Conservation (phyloP, 1,284 basidiomycete genomes). For the Ganoderma lingzhi region DNA sequence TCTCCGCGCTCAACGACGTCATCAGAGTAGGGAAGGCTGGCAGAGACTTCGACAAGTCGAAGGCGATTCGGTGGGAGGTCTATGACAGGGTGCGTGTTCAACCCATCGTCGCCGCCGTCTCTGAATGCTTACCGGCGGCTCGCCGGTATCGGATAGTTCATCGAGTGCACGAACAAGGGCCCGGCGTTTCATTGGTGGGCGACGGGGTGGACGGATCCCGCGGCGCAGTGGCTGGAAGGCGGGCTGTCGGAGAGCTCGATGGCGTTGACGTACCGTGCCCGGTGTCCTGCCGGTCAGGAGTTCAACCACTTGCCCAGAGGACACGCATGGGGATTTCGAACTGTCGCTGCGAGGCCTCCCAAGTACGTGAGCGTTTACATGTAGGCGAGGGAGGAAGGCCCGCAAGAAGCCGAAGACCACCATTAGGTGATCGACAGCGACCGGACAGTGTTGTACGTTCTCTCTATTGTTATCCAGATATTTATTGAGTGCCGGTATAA, state of each 20-base stretch:
- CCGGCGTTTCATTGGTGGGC: neutral
- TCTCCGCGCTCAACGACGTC: neutral
- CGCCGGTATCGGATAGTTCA: neutral
- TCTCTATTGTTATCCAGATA: too few relatives aligned
- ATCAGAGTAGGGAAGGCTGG: neutral
- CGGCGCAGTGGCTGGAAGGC: neutral
- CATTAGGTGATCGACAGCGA: too few relatives aligned
- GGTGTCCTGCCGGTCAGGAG: neutral
- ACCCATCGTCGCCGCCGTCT: neutral
- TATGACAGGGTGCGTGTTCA: neutral
- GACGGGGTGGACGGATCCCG: neutral
- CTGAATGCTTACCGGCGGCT: neutral
- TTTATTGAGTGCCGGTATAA: neutral
- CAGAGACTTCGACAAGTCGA: neutral
- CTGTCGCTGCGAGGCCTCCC: neutral
- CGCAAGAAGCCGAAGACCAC: too few relatives aligned
- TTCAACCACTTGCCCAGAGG: neutral
- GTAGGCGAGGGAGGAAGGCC: neutral
- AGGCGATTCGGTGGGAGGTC: neutral
- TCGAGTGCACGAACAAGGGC: constrained; percentile 3
- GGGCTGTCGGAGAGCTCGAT: neutral
- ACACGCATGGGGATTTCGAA: neutral
- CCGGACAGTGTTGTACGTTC: too few relatives aligned
- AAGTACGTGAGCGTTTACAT: neutral
- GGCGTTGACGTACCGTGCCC: neutral